A percentile compares a stretch with the other conserved stretches of the same genome.
phyloP scores from a whole-genome alignment of 2,329 filamentous ascomycete genomes.

The Fusarium xylarioides region DNA sequence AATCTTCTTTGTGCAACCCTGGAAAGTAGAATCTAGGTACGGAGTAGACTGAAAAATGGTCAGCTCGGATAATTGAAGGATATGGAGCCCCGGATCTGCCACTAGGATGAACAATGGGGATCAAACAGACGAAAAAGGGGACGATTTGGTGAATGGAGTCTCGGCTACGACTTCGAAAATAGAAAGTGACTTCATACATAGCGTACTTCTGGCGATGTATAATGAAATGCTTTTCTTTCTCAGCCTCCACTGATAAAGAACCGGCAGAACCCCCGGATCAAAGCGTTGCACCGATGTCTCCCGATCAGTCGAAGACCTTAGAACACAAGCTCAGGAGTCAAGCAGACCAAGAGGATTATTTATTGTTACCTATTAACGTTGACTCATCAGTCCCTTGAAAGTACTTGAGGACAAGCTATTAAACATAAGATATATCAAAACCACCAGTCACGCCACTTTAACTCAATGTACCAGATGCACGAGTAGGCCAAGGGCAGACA shows the following conservation, averaged over 20 bases:
- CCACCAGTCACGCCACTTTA: background rate
- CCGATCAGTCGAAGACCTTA: constrained; percentile 14
- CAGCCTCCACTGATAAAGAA: constrained; percentile 13
- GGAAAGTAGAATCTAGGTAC: background rate
- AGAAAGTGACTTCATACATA: background rate
- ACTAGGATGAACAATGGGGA: constrained; percentile 17
- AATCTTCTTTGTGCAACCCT: constrained; percentile 15
- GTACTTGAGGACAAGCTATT: background rate
- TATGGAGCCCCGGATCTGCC: constrained; percentile 40
- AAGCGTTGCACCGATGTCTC: constrained; percentile 15
- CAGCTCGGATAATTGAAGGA: constrained; percentile 31
- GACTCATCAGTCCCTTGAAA: background rate
- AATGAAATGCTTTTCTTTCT: constrained; percentile 13
- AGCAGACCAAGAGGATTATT: constrained; percentile 8
- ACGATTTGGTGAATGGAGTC: background rate
- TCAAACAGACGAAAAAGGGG: constrained; percentile 1
- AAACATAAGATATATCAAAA: background rate
- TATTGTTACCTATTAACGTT: background rate
- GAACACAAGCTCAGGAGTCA: constrained; percentile 1
- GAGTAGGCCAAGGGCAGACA: background rate
- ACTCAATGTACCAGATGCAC: background rate
- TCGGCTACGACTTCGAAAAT: background rate
- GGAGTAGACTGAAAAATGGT: constrained; percentile 12
- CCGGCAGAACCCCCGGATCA: constrained; percentile 16
- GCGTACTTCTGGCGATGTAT: background rate